Evolutionary conservation across 352 stramenopile genomes (phyloP).

Genomic region (Globisporangium paddicum): DNA sequence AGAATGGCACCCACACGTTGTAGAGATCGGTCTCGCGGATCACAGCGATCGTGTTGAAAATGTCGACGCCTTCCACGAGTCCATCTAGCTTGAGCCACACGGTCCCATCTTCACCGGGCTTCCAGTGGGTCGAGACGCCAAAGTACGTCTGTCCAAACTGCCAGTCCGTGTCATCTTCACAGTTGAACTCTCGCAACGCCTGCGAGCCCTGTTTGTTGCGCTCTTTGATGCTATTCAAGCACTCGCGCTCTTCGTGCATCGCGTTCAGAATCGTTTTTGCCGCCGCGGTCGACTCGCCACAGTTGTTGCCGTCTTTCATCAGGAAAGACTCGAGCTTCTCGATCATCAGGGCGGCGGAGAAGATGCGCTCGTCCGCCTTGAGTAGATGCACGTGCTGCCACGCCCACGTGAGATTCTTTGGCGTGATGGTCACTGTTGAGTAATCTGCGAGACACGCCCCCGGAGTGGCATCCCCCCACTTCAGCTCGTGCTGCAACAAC

Average conservation of each 20-base stretch:
- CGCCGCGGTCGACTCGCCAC: background rate
- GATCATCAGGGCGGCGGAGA: conserved; percentile 59
- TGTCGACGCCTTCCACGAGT: conserved; percentile 68
- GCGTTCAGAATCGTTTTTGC: conserved; percentile 25
- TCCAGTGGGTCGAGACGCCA: conserved; percentile 77
- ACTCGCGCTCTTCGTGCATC: conserved; percentile 52
- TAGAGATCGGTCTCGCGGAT: conserved; percentile 82
- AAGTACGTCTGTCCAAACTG: conserved; percentile 74
- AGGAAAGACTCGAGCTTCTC: conserved; percentile 66
- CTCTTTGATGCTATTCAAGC: conserved; percentile 51
- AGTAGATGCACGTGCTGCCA: conserved; percentile 71
- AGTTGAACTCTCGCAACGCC: conserved; percentile 69
- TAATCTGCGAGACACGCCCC: conserved; percentile 45
- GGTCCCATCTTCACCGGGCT: conserved; percentile 61
- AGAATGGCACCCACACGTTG: conserved; percentile 70
- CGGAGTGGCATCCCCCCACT: conserved; percentile 10
- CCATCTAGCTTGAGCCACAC: conserved; percentile 83
- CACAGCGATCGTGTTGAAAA: conserved; percentile 79
- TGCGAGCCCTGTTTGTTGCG: conserved; percentile 36
- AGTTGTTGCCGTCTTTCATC: conserved; percentile 17
- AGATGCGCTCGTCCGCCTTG: conserved; percentile 65
- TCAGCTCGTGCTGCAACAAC: conserved; percentile 6
- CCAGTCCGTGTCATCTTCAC: conserved; percentile 60
- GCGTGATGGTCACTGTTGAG: conserved; percentile 35
- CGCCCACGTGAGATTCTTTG: conserved; percentile 56